Percentiles rank a stretch among this genome's conserved stretches.
These are phyloP conservation scores for Musa schizocarpa DNA, from an alignment of 176 grass and related monocot species.

Conservation along the genomic window DNA sequence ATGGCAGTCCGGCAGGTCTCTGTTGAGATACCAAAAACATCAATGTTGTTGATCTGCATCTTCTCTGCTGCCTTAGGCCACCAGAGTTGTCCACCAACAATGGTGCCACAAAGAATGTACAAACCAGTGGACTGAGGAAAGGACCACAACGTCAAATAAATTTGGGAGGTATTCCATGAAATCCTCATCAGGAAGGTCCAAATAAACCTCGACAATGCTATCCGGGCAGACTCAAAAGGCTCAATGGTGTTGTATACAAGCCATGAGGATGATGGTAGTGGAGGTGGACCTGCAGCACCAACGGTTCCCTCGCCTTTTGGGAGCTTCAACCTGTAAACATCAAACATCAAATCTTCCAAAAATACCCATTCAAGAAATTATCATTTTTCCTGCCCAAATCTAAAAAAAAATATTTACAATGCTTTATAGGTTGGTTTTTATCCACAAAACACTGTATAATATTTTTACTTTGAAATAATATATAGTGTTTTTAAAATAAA, in stretches of 20 bases:
- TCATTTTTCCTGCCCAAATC: too few species aligned
- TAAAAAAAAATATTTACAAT: too few species aligned
- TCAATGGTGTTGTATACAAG: conserved; percentile 54
- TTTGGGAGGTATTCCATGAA: conserved; percentile 67
- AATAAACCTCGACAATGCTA: conserved; percentile 66
- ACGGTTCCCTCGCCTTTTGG: conserved; percentile 59
- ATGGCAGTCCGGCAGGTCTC: conserved; percentile 64
- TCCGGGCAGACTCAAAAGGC: conserved; percentile 42
- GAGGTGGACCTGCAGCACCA: conserved; percentile 77
- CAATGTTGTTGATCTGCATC: conserved; percentile 69
- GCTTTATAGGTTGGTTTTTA: too few species aligned
- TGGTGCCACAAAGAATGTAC: conserved; percentile 46
- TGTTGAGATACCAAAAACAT: conserved; percentile 70
- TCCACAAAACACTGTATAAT: too few species aligned
- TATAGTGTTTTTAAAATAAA: too few species aligned
- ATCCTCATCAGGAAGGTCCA: conserved; percentile 66
- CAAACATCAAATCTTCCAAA: too few species aligned
- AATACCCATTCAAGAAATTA: too few species aligned
- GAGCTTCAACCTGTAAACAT: conserved; percentile 49
- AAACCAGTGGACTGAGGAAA: conserved; percentile 91
- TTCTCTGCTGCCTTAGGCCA: conserved; percentile 49
- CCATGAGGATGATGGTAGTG: conserved; percentile 65
- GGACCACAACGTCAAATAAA: conserved; percentile 68
- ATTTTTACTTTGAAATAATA: too few species aligned
- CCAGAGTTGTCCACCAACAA: conserved; percentile 88